Base-by-base conservation (phyloP, 2,329 filamentous ascomycete species). In the Saccharata proteae region DNA sequence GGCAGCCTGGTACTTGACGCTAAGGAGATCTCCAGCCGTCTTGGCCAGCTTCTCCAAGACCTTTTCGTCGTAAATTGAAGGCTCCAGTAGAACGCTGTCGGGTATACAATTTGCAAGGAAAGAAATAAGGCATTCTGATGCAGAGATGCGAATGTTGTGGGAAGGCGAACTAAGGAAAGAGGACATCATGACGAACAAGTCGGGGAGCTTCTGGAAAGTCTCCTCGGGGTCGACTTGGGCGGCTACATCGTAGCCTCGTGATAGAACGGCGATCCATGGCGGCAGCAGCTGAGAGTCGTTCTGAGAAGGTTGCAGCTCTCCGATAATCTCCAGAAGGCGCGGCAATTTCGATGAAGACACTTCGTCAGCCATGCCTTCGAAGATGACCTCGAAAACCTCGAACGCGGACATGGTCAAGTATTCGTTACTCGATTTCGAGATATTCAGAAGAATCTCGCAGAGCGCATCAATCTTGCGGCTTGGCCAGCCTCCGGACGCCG, bases 361-460 rank as follows among this genome's bases (percentile, higher is more conserved):
- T 43, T 93, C 84, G 42, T 86, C 80, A 11, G 77, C 73, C 79
- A 98, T 86, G 6, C 85, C 80, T 45, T 80, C 79, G 43, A 98
- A 96, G 26, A 96, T 93, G 54, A 93, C 80, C 55, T 98, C 90
- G 47, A 98, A 98, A 4, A 96, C 88, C 42, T 94, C 88, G 46
- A 98, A 94, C 0, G 86, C 81, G 8, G 83, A 80, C 78, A 96
- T 92, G 18, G 86, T 93, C 65, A 98, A 77, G 54, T 88, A 93
- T 52, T 96, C 86, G 53, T 92, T 94, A 54, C 76, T 90, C 6
- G 81, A 86, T 49, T 78, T 78, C 17, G 88, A 88, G 39, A 96
- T 93, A 43, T 77, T 76, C 43, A 98, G 72, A 36, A 98, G 62
- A 32, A 93, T 62, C 55, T 96, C 86, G 55, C 86, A 94, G 19